A percentile compares a stretch with the other conserved stretches of the same genome.
Conservation (phyloP, 805 yeast genomes). For the Saturnispora hagleri region DNA sequence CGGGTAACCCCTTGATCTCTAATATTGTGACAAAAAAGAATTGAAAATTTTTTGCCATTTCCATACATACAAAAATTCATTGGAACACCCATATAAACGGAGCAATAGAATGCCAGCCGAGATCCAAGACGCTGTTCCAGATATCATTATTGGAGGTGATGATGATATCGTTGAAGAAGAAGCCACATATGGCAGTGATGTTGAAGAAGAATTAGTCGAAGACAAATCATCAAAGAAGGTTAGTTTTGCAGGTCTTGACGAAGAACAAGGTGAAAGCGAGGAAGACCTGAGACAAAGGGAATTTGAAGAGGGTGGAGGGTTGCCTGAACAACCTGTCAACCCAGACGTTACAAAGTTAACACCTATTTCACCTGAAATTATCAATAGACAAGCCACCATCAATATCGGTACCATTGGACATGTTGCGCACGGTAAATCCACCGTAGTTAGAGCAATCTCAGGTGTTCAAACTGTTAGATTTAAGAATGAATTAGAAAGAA, state of each 20-base stretch:
- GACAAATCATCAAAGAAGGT: slow-evolving; percentile 57
- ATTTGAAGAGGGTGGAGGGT: slow-evolving; percentile 96
- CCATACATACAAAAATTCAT: background rate
- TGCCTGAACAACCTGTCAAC: slow-evolving; percentile 90
- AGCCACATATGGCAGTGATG: slow-evolving; percentile 29
- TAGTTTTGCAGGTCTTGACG: slow-evolving; percentile 65
- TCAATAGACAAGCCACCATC: slow-evolving; percentile 97
- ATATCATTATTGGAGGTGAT: slow-evolving; percentile 65
- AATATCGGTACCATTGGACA: slow-evolving; percentile 99
- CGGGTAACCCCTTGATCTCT: slow-evolving; percentile 2
- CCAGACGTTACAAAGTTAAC: slow-evolving; percentile 77
- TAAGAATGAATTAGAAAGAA: slow-evolving; percentile 98
- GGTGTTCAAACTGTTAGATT: slow-evolving; percentile 99
- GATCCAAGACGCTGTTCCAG: slow-evolving; percentile 78
- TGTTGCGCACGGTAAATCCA: slow-evolving; percentile 98
- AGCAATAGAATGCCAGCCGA: slow-evolving; percentile 53
- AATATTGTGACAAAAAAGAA: background rate
- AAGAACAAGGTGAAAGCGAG: slow-evolving; percentile 48
- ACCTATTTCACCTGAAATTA: slow-evolving; percentile 90
- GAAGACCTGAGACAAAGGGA: slow-evolving; percentile 75
- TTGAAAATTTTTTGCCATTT: slow-evolving; percentile 3
- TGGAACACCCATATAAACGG: background rate
- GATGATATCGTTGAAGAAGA: slow-evolving; percentile 21
- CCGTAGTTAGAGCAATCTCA: slow-evolving; percentile 95
- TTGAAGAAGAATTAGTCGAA: slow-evolving; percentile 33